Conservation (phyloP, 2,329 filamentous ascomycete genomes). For the Ramichloridium luteum region DNA sequence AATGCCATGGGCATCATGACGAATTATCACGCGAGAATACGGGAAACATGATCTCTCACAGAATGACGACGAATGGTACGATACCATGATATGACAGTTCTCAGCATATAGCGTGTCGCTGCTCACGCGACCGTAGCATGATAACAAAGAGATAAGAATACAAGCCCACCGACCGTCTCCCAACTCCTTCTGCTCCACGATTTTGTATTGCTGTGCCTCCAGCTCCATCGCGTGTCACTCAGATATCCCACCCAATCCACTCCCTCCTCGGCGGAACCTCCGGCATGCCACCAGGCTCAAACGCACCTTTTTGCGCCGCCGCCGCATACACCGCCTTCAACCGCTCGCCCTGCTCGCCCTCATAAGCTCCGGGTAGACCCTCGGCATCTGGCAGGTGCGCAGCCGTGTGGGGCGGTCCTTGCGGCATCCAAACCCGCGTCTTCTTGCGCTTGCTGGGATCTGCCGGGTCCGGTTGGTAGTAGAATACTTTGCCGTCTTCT, state of each 20-base stretch:
- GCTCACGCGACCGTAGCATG: too few species aligned
- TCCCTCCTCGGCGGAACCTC: conserved; percentile 66
- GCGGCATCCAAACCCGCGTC: conserved; percentile 3
- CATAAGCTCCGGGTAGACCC: conserved; percentile 44
- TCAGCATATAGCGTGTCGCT: too few species aligned
- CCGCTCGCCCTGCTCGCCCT: conserved; percentile 40
- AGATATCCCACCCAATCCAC: conserved; percentile 41
- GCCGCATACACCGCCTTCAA: conserved; percentile 51
- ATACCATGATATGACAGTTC: too few species aligned
- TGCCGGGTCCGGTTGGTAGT: neutral
- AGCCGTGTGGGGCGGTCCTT: neutral
- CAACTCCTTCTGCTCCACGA: too few species aligned
- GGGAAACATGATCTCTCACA: too few species aligned
- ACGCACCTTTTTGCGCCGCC: conserved; percentile 53
- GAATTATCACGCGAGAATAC: too few species aligned
- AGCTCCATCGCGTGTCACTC: too few species aligned
- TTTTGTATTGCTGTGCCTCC: too few species aligned
- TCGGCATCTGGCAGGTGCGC: conserved; percentile 41
- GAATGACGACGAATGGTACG: too few species aligned
- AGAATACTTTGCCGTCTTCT: conserved; percentile 1
- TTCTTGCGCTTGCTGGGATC: neutral
- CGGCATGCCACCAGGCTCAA: conserved; percentile 61
- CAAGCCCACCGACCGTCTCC: too few species aligned
- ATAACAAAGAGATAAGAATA: too few species aligned
- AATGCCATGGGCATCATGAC: too few species aligned